phyloP scores from a whole-genome alignment of 495 filamentous ascomycete species.

The Lichenothelia convexa region DNA sequence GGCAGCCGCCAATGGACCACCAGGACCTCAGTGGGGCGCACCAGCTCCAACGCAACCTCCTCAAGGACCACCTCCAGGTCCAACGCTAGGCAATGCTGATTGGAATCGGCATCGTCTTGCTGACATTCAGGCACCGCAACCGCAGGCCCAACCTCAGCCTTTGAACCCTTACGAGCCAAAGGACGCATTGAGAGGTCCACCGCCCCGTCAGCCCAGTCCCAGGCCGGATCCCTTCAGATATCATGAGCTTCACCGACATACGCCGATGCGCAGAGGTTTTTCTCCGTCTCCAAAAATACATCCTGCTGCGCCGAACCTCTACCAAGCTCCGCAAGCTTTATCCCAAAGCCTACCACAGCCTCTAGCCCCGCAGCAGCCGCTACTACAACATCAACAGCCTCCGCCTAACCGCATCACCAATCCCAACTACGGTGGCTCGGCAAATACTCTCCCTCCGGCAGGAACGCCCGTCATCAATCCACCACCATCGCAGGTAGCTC shows the following conservation, averaged over 20 bases:
- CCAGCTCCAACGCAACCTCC: constrained; percentile 43
- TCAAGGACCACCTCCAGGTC: constrained; percentile 22
- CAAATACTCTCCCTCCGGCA: constrained; percentile 22
- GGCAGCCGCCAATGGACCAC: constrained; percentile 38
- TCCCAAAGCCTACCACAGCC: constrained; percentile 42
- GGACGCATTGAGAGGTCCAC: constrained; percentile 42
- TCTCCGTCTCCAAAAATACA: constrained; percentile 46
- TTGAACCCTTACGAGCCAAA: constrained; percentile 57
- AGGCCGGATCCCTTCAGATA: constrained; percentile 55
- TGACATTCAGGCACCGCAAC: constrained; percentile 53
- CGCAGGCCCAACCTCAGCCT: constrained; percentile 43
- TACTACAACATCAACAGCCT: constrained; percentile 13
- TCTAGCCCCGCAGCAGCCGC: constrained; percentile 23
- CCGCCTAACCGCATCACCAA: constrained; percentile 42
- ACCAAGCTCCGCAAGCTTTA: constrained; percentile 34
- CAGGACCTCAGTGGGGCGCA: constrained; percentile 59
- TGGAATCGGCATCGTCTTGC: constrained; percentile 64
- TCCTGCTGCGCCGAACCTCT: constrained; percentile 38
- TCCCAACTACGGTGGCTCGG: constrained; percentile 43
- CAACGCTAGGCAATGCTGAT: constrained; percentile 30
- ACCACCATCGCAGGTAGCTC: constrained; percentile 36
- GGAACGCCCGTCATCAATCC: constrained; percentile 10
- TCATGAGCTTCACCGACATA: constrained; percentile 47
- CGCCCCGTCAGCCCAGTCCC: constrained; percentile 36
- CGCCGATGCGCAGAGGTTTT: constrained; percentile 26